Percentiles rank a stretch among this genome's conserved stretches.
Conservation (phyloP, 1,139 yeast species). For the Suhomyces maxii region DNA sequence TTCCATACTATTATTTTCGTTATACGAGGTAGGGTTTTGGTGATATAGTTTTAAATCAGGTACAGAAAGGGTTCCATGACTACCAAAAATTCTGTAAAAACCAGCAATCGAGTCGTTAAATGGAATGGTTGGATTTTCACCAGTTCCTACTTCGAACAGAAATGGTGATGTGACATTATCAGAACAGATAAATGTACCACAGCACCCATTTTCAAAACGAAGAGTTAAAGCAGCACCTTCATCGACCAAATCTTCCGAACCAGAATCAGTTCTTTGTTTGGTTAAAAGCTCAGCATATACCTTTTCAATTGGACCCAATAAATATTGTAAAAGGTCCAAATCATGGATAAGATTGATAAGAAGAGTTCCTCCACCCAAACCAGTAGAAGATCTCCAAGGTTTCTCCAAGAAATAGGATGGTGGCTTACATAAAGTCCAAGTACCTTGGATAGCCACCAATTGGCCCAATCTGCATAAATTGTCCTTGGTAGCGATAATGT, state of each 20-base stretch:
- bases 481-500: slow-evolving; percentile 36
- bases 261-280: slow-evolving; percentile 27
- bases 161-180: slow-evolving; percentile 46
- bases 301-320: slow-evolving; percentile 39
- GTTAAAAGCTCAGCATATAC: slow-evolving; percentile 41
- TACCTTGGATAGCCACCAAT: slow-evolving; percentile 41
- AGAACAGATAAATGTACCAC: slow-evolving; percentile 44
- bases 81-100: slow-evolving; percentile 41
- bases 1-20: slow-evolving; percentile 14
- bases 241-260: slow-evolving; percentile 28
- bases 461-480: slow-evolving; percentile 31
- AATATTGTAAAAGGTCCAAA: slow-evolving; percentile 41
- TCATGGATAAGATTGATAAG: slow-evolving; percentile 45
- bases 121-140: slow-evolving; percentile 46
- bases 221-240: slow-evolving; percentile 46
- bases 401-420: slow-evolving; percentile 36
- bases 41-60: slow-evolving; percentile 43
- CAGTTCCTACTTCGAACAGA: slow-evolving; percentile 44
- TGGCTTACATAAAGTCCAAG: slow-evolving; percentile 42
- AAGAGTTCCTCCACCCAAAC: slow-evolving; percentile 42
- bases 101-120: slow-evolving; percentile 34
- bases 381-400: slow-evolving; percentile 39
- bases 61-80: slow-evolving; percentile 40
- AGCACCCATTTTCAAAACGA: slow-evolving; percentile 37
- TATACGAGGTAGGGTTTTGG: slow-evolving; percentile 19